phyloP scores from a whole-genome alignment of 768 basidiomycete genomes.

The Melanogaster broomeanus region DNA sequence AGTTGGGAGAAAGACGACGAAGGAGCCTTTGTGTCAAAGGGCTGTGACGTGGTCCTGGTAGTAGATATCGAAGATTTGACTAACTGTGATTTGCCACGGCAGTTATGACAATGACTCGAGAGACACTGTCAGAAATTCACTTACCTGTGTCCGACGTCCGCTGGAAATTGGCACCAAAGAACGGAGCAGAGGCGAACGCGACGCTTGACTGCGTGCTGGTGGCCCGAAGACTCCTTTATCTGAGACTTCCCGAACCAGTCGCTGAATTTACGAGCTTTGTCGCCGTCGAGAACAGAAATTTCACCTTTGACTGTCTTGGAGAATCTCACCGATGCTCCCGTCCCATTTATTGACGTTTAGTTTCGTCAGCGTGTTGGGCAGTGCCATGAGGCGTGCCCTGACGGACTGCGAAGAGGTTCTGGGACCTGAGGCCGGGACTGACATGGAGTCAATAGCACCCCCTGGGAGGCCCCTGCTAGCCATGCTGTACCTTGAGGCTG shows the following conservation, averaged over 20 bases:
- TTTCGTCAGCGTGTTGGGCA: constrained; percentile 69
- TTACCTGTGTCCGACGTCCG: constrained; percentile 38
- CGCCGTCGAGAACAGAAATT: constrained; percentile 65
- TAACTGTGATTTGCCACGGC: constrained; percentile 14
- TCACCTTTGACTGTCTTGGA: constrained; percentile 63
- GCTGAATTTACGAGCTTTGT: constrained; percentile 68
- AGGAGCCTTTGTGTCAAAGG: constrained; percentile 13
- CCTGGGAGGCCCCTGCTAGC: constrained; percentile 58
- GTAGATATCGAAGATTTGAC: constrained; percentile 7
- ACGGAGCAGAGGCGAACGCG: constrained; percentile 37
- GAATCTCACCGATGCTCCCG: constrained; percentile 82
- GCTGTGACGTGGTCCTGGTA: constrained; percentile 10
- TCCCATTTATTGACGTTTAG: constrained; percentile 79
- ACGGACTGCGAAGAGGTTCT: constrained; percentile 46
- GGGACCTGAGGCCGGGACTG: constrained; percentile 27
- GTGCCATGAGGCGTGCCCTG: constrained; percentile 62
- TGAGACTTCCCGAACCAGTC: constrained; percentile 74
- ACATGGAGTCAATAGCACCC: constrained; percentile 59
- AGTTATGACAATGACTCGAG: constrained; percentile 10
- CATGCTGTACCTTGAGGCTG: constrained; percentile 42
- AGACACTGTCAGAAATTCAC: constrained; percentile 5
- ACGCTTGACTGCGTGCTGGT: constrained; percentile 30
- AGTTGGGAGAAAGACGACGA: too few species aligned
- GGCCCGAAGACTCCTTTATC: constrained; percentile 46
- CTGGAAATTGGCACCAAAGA: constrained; percentile 47